Conservation (phyloP, 1,284 basidiomycete species). For the Ganoderma lingzhi region DNA sequence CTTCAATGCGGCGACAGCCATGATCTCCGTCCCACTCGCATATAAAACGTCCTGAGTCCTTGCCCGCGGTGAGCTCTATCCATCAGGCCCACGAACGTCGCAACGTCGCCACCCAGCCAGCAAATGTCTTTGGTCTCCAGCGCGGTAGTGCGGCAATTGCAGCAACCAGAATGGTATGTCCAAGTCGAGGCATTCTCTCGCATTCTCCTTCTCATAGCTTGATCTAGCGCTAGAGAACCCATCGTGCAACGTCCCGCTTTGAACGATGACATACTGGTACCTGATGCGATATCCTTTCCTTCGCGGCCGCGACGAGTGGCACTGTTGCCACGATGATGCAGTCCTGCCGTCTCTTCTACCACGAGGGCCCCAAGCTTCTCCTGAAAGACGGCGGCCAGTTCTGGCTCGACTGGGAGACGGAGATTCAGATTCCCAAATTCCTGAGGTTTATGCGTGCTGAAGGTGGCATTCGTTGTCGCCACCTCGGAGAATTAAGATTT, state of each 20-base stretch:
- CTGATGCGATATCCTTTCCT: neutral
- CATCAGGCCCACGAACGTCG: neutral
- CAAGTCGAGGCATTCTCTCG: neutral
- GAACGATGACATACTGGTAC: neutral
- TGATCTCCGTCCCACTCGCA: neutral
- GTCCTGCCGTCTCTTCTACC: constrained; percentile 16
- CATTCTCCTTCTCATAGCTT: neutral
- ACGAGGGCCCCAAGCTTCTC: constrained; percentile 17
- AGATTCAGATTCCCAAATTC: constrained; percentile 6
- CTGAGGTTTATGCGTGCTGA: constrained; percentile 14
- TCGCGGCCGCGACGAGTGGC: neutral
- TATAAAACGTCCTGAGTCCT: neutral
- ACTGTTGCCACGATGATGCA: constrained; percentile 14
- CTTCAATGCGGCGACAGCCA: neutral
- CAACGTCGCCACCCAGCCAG: neutral
- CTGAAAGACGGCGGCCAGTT: neutral
- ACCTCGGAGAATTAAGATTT: neutral
- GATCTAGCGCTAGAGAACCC: neutral
- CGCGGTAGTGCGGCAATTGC: neutral
- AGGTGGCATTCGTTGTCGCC: constrained; percentile 13
- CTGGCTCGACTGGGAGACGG: neutral
- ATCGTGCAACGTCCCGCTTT: neutral
- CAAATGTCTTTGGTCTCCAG: neutral
- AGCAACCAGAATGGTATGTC: neutral
- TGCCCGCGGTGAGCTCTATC: neutral